Percentiles rank a stretch among this genome's conserved stretches.
phyloP scores from a whole-genome alignment of 345 rosid genomes.

The Pugionium cornutum region DNA sequence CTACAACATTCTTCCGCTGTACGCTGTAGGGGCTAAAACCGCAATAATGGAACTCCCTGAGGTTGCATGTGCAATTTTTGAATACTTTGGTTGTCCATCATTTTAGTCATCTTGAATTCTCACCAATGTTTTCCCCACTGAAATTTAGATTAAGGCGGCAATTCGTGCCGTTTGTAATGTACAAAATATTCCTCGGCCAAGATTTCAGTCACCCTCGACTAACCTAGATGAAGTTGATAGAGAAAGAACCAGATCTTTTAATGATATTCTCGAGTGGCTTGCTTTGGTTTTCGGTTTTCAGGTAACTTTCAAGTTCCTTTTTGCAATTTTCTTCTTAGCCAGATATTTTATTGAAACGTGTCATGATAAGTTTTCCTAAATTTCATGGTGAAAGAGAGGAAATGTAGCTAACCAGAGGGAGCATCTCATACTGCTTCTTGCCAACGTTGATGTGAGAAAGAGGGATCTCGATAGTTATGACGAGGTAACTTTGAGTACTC shows the following conservation, averaged over 20 bases:
- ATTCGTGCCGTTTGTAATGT: slow-evolving; percentile 62
- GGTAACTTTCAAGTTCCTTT: slow-evolving; percentile 48
- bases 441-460: slow-evolving; percentile 74
- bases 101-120: slow-evolving; percentile 27
- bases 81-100: not conserved
- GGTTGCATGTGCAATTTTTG: slow-evolving; percentile 47
- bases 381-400: slow-evolving; percentile 67
- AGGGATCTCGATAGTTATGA: slow-evolving; percentile 45
- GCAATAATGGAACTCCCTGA: slow-evolving; percentile 84
- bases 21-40: slow-evolving; percentile 66
- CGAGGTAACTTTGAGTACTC: slow-evolving; percentile 46
- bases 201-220: slow-evolving; percentile 27
- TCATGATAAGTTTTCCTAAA: slow-evolving; percentile 21
- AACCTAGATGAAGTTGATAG: slow-evolving; percentile 39
- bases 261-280: slow-evolving; percentile 93
- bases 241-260: slow-evolving; percentile 49
- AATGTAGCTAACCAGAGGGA: slow-evolving; percentile 99
- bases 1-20: slow-evolving; percentile 83
- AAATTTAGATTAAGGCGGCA: slow-evolving; percentile 76
- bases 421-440: slow-evolving; percentile 86
- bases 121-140: slow-evolving; percentile 7
- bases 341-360: not conserved
- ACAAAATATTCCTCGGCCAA: slow-evolving; percentile 61
- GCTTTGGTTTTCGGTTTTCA: slow-evolving; percentile 91
- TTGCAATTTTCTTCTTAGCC: slow-evolving; percentile 29